Percentiles rank a stretch among this genome's conserved stretches.
Evolutionary conservation across 306 rosid species (phyloP).

Genomic region (Ziziphus jujuba): DNA sequence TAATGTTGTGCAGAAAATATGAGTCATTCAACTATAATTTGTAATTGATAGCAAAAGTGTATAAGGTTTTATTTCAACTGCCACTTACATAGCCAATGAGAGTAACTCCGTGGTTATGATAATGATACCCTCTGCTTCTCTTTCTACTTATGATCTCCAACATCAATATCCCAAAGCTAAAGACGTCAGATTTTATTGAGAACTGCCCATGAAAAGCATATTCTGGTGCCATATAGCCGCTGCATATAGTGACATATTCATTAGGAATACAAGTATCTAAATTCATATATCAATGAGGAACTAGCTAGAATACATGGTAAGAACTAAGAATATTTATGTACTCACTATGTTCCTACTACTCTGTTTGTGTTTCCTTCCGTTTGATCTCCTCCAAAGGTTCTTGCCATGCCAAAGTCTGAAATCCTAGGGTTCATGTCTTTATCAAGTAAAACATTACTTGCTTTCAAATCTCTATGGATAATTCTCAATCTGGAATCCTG

Average conservation of each 20-base stretch:
- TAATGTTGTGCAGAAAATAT: no score
- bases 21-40: no score
- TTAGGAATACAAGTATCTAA: neutral
- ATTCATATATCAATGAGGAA: no score
- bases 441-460: constrained; percentile 50
- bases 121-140: constrained; percentile 14
- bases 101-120: neutral
- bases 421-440: constrained; percentile 49
- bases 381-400: constrained; percentile 43
- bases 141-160: constrained; percentile 27
- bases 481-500: constrained; percentile 55
- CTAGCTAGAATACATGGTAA: neutral
- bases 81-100: constrained; percentile 8
- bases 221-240: constrained; percentile 34
- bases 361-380: constrained; percentile 38
- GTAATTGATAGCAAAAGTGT: no score
- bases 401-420: constrained; percentile 61
- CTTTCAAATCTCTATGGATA: constrained; percentile 50
- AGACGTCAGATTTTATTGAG: constrained; percentile 21
- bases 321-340: neutral
- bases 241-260: neutral
- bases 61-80: neutral
- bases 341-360: constrained; percentile 62
- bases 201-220: constrained; percentile 20
- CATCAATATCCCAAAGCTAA: constrained; percentile 22